Percentiles rank a stretch among this genome's conserved stretches.
Evolutionary conservation across 495 filamentous ascomycete species (phyloP).

Genomic region (Aspergillus ostianus): DNA sequence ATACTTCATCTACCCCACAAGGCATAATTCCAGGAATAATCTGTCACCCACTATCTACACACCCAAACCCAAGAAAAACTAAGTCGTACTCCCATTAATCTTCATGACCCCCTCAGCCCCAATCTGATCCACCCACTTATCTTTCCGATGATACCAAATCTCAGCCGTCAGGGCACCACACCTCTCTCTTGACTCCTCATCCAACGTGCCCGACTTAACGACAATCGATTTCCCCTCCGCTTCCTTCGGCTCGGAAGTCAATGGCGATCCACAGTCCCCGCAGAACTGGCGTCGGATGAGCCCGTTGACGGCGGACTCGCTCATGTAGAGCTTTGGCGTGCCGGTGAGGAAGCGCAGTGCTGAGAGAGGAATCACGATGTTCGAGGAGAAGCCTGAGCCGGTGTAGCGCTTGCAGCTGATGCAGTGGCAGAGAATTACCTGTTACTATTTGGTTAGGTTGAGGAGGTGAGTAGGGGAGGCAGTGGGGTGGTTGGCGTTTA

Average conservation of each 20-base stretch:
- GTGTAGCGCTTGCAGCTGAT: slow-evolving; percentile 31
- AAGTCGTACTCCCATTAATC: not conserved
- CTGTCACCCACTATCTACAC: too few relatives aligned
- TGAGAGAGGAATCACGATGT: slow-evolving; percentile 22
- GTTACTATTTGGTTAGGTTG: not conserved
- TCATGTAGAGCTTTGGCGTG: slow-evolving; percentile 23
- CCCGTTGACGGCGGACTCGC: slow-evolving; percentile 14
- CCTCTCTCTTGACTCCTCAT: slow-evolving; percentile 15
- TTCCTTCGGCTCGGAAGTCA: slow-evolving; percentile 19
- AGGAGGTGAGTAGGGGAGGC: not conserved
- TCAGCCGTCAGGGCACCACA: slow-evolving; percentile 18
- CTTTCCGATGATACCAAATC: slow-evolving; percentile 26
- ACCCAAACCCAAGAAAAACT: too few relatives aligned
- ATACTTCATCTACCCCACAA: too few relatives aligned
- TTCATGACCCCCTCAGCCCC: not conserved
- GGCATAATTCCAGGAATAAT: too few relatives aligned
- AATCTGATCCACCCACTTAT: slow-evolving; percentile 22
- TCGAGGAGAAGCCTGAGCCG: slow-evolving; percentile 29
- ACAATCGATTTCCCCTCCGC: slow-evolving; percentile 2
- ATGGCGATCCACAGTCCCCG: slow-evolving; percentile 25
- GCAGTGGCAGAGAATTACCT: slow-evolving; percentile 34
- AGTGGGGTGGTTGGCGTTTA: not conserved
- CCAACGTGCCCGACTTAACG: slow-evolving; percentile 28
- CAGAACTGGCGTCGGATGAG: slow-evolving; percentile 25
- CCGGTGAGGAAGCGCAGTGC: slow-evolving; percentile 19